Base-by-base conservation (phyloP, 2,329 filamentous ascomycete genomes). In the Teratosphaeria viscida region DNA sequence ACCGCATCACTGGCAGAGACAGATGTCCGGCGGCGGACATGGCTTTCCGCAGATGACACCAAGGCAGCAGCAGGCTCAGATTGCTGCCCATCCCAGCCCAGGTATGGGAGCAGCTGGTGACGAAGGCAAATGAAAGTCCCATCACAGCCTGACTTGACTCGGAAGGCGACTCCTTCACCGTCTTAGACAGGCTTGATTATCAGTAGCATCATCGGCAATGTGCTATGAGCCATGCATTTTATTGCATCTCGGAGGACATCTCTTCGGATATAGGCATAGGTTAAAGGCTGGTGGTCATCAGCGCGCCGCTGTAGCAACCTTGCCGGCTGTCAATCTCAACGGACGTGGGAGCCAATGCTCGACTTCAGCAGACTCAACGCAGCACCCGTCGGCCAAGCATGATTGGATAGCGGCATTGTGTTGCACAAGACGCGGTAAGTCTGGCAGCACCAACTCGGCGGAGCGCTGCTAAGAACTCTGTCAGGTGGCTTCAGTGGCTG, bases 31-130 rank as follows among this genome's bases (percentile, higher is more conserved):
- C 14, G 43, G 43, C 16, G 43, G 43, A 19, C 68, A 66, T 16
- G 57, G 57, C 12, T 68, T 62, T 55, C 70, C 68, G 35, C 69
- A 70, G 55, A 70, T 72, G 68, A 72, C 71, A n/a, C 70, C 71
- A 5, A 61, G 71, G 39, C 67, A 69, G 60, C 67, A 70, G 57
- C 61, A 68, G 27, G 69, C 69, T n/a, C 55, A 56, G 39, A 61
- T 68, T 8, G 68, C 67, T 14, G 65, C 67, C 55, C 68, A 68
- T 8, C 63, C 67, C 14, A 70, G 66, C 55, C 66, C 67, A n/a
- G 68, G 67, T 12, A 67, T 67, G 62, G 54, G 56, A 14, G 26
- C 56, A 11, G 53, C 23, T n/a, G 53, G 34, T 23, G 53, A 55
- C 19, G 43, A 49, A 19, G 43, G 43, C 5, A 49, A 49, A 49